These are phyloP conservation scores for Calonectria fujianensis DNA, from an alignment of 2,329 filamentous ascomycete species.

Conservation along the genomic window DNA sequence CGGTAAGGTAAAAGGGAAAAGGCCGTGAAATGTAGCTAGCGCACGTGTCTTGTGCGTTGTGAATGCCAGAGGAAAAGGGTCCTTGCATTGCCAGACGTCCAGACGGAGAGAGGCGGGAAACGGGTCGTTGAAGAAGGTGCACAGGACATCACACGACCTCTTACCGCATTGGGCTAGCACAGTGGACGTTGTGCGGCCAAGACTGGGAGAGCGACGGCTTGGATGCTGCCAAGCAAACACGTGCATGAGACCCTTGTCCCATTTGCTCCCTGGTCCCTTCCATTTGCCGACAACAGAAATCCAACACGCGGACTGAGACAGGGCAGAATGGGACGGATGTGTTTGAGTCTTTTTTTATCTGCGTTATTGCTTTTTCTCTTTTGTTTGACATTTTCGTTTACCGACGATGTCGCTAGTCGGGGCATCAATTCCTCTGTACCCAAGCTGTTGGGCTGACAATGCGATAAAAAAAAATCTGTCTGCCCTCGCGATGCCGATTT, in stretches of 20 bases:
- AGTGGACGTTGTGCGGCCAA: slow-evolving; percentile 32
- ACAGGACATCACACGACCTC: slow-evolving; percentile 41
- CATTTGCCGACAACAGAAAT: slow-evolving; percentile 9
- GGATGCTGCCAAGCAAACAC: slow-evolving; percentile 41
- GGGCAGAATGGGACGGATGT: slow-evolving; percentile 8
- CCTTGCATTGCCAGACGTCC: neutral
- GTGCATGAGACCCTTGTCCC: slow-evolving; percentile 38
- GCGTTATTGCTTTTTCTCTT: neutral
- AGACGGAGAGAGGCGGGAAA: neutral
- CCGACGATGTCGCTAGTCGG: neutral
- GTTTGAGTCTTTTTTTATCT: slow-evolving; percentile 5
- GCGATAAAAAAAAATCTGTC: neutral
- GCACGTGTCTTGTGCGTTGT: slow-evolving; percentile 1
- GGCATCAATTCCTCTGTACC: neutral
- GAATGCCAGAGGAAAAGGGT: neutral
- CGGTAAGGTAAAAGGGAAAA: slow-evolving; percentile 27
- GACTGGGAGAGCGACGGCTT: slow-evolving; percentile 36
- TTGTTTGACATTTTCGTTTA: slow-evolving; percentile 14
- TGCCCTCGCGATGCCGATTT: slow-evolving; percentile 20
- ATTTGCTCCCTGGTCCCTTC: slow-evolving; percentile 27
- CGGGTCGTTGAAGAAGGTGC: slow-evolving; percentile 9
- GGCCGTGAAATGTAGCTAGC: neutral
- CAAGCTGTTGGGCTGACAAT: neutral
- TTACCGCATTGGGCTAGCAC: slow-evolving; percentile 38
- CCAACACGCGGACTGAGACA: slow-evolving; percentile 6